Evolutionary conservation across 225 moss, liverwort and hornwort genomes (phyloP).

Genomic region (Takakia lepidozioides): DNA sequence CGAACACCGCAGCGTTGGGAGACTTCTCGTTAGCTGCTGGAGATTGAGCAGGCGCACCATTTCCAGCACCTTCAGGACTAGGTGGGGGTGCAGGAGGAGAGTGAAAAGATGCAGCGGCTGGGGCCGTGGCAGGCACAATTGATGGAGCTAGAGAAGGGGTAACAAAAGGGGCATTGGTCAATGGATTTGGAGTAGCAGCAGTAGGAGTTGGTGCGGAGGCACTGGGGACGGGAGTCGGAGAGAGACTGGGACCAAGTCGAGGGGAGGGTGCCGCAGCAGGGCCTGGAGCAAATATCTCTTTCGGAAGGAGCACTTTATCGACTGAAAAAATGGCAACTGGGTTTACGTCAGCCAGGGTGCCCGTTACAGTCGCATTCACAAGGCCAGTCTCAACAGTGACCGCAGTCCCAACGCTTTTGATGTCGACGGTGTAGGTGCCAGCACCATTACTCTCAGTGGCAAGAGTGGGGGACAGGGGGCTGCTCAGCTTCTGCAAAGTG

Average conservation of each 20-base stretch:
- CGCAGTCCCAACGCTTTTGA: neutral
- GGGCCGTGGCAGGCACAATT: neutral
- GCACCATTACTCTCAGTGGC: constrained; percentile 7
- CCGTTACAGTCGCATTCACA: constrained; percentile 8
- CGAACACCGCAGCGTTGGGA: too few species aligned
- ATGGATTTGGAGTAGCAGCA: constrained; percentile 2
- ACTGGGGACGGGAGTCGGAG: constrained; percentile 10
- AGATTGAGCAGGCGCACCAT: too few species aligned
- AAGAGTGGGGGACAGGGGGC: constrained; percentile 14
- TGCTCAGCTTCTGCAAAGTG: constrained; percentile 12
- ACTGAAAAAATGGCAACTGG: constrained; percentile 21
- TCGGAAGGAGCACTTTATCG: constrained; percentile 16
- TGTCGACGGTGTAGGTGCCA: constrained; percentile 4
- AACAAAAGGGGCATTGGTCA: constrained; percentile 10
- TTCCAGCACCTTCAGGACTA: neutral
- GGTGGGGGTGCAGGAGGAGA: constrained; percentile 6
- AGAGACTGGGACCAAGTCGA: neutral
- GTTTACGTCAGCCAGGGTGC: constrained; percentile 17
- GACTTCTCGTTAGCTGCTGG: too few species aligned
- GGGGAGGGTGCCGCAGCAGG: constrained; percentile 12
- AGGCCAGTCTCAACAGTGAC: constrained; percentile 14
- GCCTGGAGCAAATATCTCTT: constrained; percentile 17
- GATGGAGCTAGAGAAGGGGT: neutral
- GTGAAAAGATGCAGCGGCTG: neutral
- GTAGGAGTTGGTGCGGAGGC: constrained; percentile 6